phyloP scores from a whole-genome alignment of 2,329 filamentous ascomycete species.

The Colletotrichum sp. region DNA sequence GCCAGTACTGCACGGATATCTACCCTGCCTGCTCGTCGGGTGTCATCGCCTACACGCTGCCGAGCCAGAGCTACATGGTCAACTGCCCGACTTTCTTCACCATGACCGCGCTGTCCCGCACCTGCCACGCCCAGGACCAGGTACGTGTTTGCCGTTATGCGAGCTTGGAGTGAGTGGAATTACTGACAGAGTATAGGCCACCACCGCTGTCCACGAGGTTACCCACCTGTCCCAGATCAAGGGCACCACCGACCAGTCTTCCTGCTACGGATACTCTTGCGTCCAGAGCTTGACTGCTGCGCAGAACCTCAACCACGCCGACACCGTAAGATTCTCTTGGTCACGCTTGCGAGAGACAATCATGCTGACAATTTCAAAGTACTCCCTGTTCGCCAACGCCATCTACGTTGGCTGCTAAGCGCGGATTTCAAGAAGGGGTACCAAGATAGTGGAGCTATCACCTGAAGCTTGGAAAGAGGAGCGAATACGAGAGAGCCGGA shows the following conservation, averaged over 20 bases:
- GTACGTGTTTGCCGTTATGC: slow-evolving; percentile 51
- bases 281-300: slow-evolving; percentile 50
- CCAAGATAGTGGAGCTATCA: too few species aligned
- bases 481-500: background rate
- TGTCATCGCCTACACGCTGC: slow-evolving; percentile 37
- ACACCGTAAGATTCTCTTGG: too few species aligned
- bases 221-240: slow-evolving; percentile 65
- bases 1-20: slow-evolving; percentile 64
- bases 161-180: too few species aligned
- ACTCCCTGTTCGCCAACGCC: slow-evolving; percentile 23
- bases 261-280: slow-evolving; percentile 60
- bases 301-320: slow-evolving; percentile 67
- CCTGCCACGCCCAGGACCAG: slow-evolving; percentile 70
- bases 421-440: background rate
- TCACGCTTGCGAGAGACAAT: too few species aligned
- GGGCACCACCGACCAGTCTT: slow-evolving; percentile 61
- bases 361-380: background rate
- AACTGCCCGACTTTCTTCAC: slow-evolving; percentile 68
- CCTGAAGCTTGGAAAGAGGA: background rate
- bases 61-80: slow-evolving; percentile 57
- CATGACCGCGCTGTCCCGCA: slow-evolving; percentile 50
- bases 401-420: slow-evolving; percentile 44
- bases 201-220: slow-evolving; percentile 69
- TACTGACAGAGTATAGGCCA: slow-evolving; percentile 27
- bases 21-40: slow-evolving; percentile 51